These are phyloP conservation scores for Macrophomina pseudophaseolina DNA, from an alignment of 2,329 filamentous ascomycete species.

Conservation along the genomic window DNA sequence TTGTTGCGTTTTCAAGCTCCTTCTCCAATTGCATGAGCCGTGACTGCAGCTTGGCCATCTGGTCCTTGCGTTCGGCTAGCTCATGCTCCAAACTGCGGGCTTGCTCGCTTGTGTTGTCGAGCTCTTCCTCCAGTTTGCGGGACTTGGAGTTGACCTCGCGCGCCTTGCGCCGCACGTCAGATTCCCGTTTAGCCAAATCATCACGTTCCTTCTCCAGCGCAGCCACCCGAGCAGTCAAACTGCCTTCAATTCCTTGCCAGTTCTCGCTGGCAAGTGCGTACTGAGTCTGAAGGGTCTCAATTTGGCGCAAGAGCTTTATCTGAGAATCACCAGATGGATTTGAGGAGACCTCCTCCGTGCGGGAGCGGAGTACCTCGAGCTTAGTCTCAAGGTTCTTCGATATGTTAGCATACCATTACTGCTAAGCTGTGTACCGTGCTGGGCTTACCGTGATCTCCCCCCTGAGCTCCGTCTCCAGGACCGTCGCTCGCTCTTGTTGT, in stretches of 20 bases:
- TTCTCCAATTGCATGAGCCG: constrained; percentile 69
- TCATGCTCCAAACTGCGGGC: constrained; percentile 70
- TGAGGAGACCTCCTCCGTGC: constrained; percentile 88
- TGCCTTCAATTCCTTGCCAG: constrained; percentile 95
- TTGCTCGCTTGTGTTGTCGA: constrained; percentile 71
- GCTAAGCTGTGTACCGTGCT: no score
- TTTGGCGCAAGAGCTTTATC: constrained; percentile 87
- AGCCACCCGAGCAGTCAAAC: constrained; percentile 75
- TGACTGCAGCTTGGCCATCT: constrained; percentile 66
- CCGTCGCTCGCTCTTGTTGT: constrained; percentile 71
- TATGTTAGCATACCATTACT: constrained; percentile 32
- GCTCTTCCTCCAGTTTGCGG: constrained; percentile 78
- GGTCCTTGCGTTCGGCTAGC: constrained; percentile 62
- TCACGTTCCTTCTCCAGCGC: constrained; percentile 89
- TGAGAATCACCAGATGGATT: constrained; percentile 81
- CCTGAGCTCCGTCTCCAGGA: constrained; percentile 77
- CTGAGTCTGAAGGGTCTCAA: constrained; percentile 94
- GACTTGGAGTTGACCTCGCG: constrained; percentile 76
- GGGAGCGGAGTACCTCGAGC: constrained; percentile 81
- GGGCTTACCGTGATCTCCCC: constrained; percentile 67
- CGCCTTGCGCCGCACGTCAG: constrained; percentile 85
- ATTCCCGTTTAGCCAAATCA: constrained; percentile 80
- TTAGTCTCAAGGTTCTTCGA: constrained; percentile 80
- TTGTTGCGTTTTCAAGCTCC: constrained; percentile 63
- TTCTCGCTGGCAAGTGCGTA: constrained; percentile 94